These are phyloP conservation scores for Wallacemonas sp. DNA, from an alignment of 208 protist species.

Conservation along the genomic window DNA sequence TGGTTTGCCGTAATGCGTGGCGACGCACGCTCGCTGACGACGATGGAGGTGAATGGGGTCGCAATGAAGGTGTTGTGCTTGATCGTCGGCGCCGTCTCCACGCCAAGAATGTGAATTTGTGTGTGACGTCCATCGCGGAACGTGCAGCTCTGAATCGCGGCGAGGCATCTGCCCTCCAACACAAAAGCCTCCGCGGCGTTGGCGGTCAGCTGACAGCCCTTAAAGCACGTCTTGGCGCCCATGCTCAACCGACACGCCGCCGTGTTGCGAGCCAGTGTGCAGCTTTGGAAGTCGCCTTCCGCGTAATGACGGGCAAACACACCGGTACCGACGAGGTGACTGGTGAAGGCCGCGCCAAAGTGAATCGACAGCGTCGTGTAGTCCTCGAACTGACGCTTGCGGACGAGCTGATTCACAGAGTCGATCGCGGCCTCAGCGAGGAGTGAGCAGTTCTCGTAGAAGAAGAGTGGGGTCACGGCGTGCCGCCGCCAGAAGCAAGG, in stretches of 20 bases:
- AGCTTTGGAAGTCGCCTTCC: conserved; percentile 19
- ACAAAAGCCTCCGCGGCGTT: conserved; percentile 18
- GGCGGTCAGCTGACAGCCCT: conserved; percentile 14
- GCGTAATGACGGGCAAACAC: conserved; percentile 23
- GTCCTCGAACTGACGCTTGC: conserved; percentile 11
- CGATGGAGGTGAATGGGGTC: conserved; percentile 22
- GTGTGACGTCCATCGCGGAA: conserved; percentile 22
- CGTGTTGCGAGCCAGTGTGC: conserved; percentile 27
- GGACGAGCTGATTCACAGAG: background rate
- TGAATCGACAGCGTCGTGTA: background rate
- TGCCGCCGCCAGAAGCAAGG: conserved; percentile 30
- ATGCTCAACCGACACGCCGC: conserved; percentile 17
- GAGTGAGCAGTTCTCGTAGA: conserved; percentile 11
- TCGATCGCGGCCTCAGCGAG: conserved; percentile 9
- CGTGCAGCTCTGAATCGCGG: conserved; percentile 19
- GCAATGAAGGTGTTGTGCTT: conserved; percentile 28
- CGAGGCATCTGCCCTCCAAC: conserved; percentile 10
- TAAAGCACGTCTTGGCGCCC: conserved; percentile 21
- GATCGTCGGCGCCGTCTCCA: conserved; percentile 15
- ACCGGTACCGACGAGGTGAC: conserved; percentile 22
- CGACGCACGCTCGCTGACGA: background rate
- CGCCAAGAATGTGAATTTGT: conserved; percentile 17
- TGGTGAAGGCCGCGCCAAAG: conserved; percentile 21
- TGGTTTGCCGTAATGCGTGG: conserved; percentile 25
- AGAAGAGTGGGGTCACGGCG: conserved; percentile 15